A percentile compares a stretch with the other conserved stretches of the same genome.
Evolutionary conservation across 1,284 basidiomycete genomes (phyloP).

Genomic region (Ustilago nuda): DNA sequence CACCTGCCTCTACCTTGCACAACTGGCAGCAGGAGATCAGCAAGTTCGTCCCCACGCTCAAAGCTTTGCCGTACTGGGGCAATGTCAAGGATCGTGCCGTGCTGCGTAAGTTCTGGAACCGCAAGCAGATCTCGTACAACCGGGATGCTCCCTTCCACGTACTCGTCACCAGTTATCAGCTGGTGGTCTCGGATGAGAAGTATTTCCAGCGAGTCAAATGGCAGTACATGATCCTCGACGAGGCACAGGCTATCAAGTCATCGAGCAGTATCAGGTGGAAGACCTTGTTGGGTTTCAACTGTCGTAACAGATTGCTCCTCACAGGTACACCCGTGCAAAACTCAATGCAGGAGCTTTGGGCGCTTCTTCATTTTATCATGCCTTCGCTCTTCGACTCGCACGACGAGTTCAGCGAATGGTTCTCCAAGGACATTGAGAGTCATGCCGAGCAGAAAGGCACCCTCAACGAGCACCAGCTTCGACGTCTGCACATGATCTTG

Average conservation of each 20-base stretch:
- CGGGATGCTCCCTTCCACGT: constrained; percentile 97
- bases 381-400: constrained; percentile 98
- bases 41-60: constrained; percentile 91
- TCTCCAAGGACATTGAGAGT: constrained; percentile 98
- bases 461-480: constrained; percentile 94
- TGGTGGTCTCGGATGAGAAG: constrained; percentile 97
- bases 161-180: constrained; percentile 95
- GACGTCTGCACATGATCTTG: constrained; percentile 96
- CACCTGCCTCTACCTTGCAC: constrained; percentile 95
- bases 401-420: constrained; percentile 99
- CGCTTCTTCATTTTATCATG: constrained; percentile 99
- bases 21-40: constrained; percentile 99
- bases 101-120: constrained; percentile 97
- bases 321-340: constrained; percentile 99
- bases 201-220: constrained; percentile 98
- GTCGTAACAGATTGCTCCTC: constrained; percentile 91
- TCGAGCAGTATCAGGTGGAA: constrained; percentile 98
- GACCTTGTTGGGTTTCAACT: constrained; percentile 93
- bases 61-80: constrained; percentile 98
- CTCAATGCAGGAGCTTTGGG: constrained; percentile 99
- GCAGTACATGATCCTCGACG: constrained; percentile 99
- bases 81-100: constrained; percentile 95
- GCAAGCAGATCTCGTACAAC: constrained; percentile 95
- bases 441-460: constrained; percentile 81
- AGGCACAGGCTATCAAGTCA: constrained; percentile 99